These are phyloP conservation scores for Hypocrella siamensis DNA, from an alignment of 2,329 filamentous ascomycete genomes.

Conservation along the genomic window DNA sequence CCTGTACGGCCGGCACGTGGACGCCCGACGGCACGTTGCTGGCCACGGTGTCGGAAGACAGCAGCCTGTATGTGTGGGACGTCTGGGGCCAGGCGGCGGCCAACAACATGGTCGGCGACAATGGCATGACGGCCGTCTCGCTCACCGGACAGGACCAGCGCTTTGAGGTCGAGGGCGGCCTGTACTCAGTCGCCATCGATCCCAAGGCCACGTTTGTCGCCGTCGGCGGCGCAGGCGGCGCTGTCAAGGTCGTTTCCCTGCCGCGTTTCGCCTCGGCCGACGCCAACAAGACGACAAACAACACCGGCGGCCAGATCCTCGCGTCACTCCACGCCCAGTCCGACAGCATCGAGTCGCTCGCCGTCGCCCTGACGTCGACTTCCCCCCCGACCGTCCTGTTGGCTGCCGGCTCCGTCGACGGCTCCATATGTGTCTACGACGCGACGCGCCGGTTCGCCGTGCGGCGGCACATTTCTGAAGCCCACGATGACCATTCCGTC, in stretches of 20 bases:
- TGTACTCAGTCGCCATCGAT: conserved; percentile 77
- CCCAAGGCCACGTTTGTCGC: conserved; percentile 67
- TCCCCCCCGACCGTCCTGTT: conserved; percentile 37
- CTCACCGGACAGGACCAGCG: conserved; percentile 73
- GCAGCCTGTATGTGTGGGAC: conserved; percentile 83
- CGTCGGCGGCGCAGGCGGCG: conserved; percentile 74
- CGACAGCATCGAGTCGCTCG: conserved; percentile 61
- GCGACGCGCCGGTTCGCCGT: conserved; percentile 73
- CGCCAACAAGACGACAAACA: conserved; percentile 5
- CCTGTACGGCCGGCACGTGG: conserved; percentile 85
- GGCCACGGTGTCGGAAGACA: conserved; percentile 79
- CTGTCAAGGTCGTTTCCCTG: conserved; percentile 72
- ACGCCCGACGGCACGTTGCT: conserved; percentile 74
- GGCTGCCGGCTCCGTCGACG: conserved; percentile 54
- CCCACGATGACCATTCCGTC: conserved; percentile 77
- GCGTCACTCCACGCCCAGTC: conserved; percentile 68
- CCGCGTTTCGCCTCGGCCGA: conserved; percentile 38
- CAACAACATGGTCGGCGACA: conserved; percentile 30
- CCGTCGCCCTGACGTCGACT: conserved; percentile 31
- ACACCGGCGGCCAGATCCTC: conserved; percentile 46
- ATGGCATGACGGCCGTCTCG: conserved; percentile 52
- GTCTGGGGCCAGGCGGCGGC: conserved; percentile 66
- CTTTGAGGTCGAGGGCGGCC: conserved; percentile 79
- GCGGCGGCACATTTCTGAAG: conserved; percentile 65
- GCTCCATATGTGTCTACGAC: conserved; percentile 75